Base-by-base conservation (phyloP, 129 eudicot species). In the Ambrosia artemisiifolia region DNA sequence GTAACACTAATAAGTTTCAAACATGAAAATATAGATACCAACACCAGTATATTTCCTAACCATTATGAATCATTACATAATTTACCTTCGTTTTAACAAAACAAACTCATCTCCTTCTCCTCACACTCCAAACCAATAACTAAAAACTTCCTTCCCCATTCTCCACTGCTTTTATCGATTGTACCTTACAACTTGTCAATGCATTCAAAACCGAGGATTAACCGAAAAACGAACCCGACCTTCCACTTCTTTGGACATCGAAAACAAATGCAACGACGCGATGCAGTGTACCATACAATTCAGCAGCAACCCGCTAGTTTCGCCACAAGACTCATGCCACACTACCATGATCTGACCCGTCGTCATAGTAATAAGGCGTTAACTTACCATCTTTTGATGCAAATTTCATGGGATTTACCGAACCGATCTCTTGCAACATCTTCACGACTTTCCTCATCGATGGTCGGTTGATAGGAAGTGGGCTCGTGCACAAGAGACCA, bases 381-480 rank as follows among this genome's bases (percentile, higher is more conserved):
- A 93, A 78, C 67, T 80, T 89, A 19, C 96, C 98, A 36, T 93
- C 96, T 70, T 84, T 93, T 0, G 79, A 72, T 3, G 62, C 83
- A n/a, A 80, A 72, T 53, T 75, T 89, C 77, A 81, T 72, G 28
- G 80, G 91, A 63, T 79, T 77, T 17, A 77, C 83, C 11, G 82
- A 78, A 32, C 91, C 88, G 19, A 89, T 79, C 42, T 89, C 98
- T 69, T 79, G 95, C 84, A 89, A 66, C 95, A 87, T 80, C 55
- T 89, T 89, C 44, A 89, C 98, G 10, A 93, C 95, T 28, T 95
- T 79, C 70, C 96, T 80, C 95, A 93, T 93, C 1, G 98, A 93
- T 4, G 98, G 98, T 0, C 98, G 85, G 83, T 93, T 93, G 7
- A 93, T 87, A 11, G 98, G 98, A 11, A 93, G 96, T 7, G 98